Base-by-base conservation (phyloP, 192 early-diverging fungal species). In the Gaertneriomyces semiglobifer region DNA sequence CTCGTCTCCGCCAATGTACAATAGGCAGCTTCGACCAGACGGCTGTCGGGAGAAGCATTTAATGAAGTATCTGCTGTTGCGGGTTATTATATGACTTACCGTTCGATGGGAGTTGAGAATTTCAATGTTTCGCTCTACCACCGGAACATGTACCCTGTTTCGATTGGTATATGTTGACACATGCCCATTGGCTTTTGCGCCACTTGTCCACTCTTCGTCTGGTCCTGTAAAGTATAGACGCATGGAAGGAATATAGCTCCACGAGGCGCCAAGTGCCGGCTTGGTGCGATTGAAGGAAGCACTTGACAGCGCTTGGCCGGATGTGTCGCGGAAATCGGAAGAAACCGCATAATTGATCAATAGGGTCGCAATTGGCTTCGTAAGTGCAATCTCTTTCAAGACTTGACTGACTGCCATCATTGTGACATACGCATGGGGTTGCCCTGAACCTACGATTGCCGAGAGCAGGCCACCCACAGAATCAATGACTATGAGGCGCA, bases 351-450 rank as follows among this genome's bases (percentile, higher is more conserved):
- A 63, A 53, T 63, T 63, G 3, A 40, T 53, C 20, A 63, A 45
- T 6, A 63, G 46, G 19, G 53, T 38, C 2, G 62, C 12, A 25
- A 63, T 51, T 25, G 19, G 14, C 19, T 48, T 19, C 18, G 10
- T 25, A 10, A 53, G 6, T 33, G 62, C 44, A 33, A 61, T 61
- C 10, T 10, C 18, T 63, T 63, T 63, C 10, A 63, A 14, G 19
- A 63, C 25, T 53, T 63, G 62, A 38, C 18, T 18, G 16, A 63
- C 20, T 10, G 62, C 53, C 48, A 53, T 63, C 62, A 63, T 63
- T 25, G 53, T 20, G 20, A 40, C 62, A 33, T 63, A 63, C 8
- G 48, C 62, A 33, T 63, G 62, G 38, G 12, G n/a, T 11, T 55
- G 62, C 20, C 47, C 62, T 12, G 19, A 44, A 18, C 62, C 62